A percentile compares a stretch with the other conserved stretches of the same genome.
Evolutionary conservation across 1,284 basidiomycete species (phyloP).

Genomic region (Sanghuangporus weigelae): DNA sequence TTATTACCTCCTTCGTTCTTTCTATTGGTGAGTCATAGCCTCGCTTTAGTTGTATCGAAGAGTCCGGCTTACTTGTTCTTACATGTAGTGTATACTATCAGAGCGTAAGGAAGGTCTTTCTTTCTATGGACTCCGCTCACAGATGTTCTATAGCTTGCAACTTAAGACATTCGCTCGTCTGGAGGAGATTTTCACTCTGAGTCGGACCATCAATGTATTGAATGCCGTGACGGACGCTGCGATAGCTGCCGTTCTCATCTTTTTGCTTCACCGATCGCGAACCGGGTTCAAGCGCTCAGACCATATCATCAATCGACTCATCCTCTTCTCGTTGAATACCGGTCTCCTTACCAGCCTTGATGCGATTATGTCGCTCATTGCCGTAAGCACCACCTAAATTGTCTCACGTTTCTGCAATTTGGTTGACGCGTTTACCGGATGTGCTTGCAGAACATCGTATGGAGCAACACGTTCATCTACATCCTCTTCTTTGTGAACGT

Average conservation of each 20-base stretch:
- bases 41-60: background rate
- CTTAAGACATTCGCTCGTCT: slow-evolving; percentile 12
- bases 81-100: slow-evolving; percentile 5
- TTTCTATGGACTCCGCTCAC: background rate
- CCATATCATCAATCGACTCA: slow-evolving; percentile 16
- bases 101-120: background rate
- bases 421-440: background rate
- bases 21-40: slow-evolving; percentile 3
- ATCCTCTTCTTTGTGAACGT: slow-evolving; percentile 15
- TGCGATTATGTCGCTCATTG: slow-evolving; percentile 14
- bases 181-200: slow-evolving; percentile 8
- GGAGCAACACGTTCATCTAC: slow-evolving; percentile 14
- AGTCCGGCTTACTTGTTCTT: too few relatives aligned
- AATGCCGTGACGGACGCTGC: slow-evolving; percentile 12
- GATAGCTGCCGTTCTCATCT: slow-evolving; percentile 15
- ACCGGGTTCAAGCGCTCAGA: slow-evolving; percentile 17
- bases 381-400: slow-evolving; percentile 2
- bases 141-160: background rate
- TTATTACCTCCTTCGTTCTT: background rate
- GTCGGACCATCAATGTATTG: slow-evolving; percentile 12
- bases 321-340: slow-evolving; percentile 18
- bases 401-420: too few relatives aligned
- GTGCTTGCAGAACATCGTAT: slow-evolving; percentile 12
- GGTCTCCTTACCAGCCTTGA: slow-evolving; percentile 17
- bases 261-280: slow-evolving; percentile 11